A percentile compares a stretch with the other conserved stretches of the same genome.
Conservation (phyloP, 2,329 filamentous ascomycete genomes). For the Trichophyton rubrum region DNA sequence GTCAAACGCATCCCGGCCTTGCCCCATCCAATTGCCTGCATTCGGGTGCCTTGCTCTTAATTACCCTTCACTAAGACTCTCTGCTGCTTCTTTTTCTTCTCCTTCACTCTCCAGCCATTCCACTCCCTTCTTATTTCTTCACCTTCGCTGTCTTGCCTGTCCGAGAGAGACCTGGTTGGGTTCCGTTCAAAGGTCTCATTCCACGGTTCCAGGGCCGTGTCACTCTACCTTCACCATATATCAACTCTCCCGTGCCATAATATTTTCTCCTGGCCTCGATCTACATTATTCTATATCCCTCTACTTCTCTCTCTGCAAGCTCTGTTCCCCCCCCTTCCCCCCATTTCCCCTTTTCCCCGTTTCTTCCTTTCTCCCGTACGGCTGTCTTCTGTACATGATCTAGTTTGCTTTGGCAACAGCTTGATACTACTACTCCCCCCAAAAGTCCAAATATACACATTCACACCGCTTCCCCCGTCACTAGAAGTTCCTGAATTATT, state of each 20-base stretch:
- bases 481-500: not conserved
- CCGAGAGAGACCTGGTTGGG: slow-evolving; percentile 12
- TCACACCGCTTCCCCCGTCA: not conserved
- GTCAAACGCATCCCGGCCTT: slow-evolving; percentile 26
- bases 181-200: slow-evolving; percentile 10
- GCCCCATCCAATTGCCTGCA: slow-evolving; percentile 9
- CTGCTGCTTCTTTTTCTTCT: slow-evolving; percentile 2
- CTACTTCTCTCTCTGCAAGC: not conserved
- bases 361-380: not conserved
- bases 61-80: slow-evolving; percentile 2
- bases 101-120: not conserved
- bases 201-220: not conserved
- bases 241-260: not conserved
- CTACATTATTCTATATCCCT: not conserved
- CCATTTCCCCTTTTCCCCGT: not conserved
- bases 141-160: not conserved
- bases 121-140: not conserved
- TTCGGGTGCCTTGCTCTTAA: slow-evolving; percentile 3
- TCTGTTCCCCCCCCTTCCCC: not conserved
- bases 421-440: not conserved
- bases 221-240: not conserved
- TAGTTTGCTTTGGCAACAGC: not conserved
- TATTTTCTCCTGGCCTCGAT: not conserved
- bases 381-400: slow-evolving; percentile 2
- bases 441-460: not conserved